Evolutionary conservation across 352 stramenopile species (phyloP), one percentile per base, ranked within the genome.

Genomic region (Phytophthora boehmeriae): DNA sequence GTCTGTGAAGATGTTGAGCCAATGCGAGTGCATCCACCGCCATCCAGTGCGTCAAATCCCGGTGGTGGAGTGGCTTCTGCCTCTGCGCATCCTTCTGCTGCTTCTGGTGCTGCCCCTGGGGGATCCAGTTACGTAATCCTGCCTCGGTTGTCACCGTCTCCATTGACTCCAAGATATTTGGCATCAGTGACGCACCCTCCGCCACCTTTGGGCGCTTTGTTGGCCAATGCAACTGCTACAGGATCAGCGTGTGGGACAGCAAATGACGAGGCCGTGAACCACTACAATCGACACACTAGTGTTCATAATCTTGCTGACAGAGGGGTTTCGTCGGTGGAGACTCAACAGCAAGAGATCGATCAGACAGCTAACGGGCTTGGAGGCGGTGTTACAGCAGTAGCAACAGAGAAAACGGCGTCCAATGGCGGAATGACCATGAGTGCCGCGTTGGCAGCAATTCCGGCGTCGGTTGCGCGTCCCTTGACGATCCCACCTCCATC

Each of bases 111-210:
- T 61, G 35, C 49, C 19, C 8, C 17, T 30, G 20, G 30, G 43
- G 25, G 3, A 63, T 56, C 11, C 41, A 36, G 23, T 55, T 61
- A 14, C 42, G 57, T 69, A 27, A n/a, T 55, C 10, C 56, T 66
- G 45, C 54, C 61, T 5, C 49, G 51, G 1, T 74, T 60, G 66
- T 66, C 59, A 23, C 41, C 50, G 20, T 54, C 61, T 49, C 61
- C 61, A 10, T 54, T 74, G 46, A 74, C 60, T 22, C 66, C 60
- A 10, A 63, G 55, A 68, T 67, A 68, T 19, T 54, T 71, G n/a
- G 36, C 59, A 41, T 20, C 53, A 11, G 49, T 43, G 17, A 63
- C 65, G 9, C 54, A 70, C 10, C 54, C 48, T 0, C 56, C 60
- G 5, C 39, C 47, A 8, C 50, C 51, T 17, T 20, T 67, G n/a